These are phyloP conservation scores for Backusella sp. DNA, from an alignment of 192 early-diverging fungal genomes.

Conservation along the genomic window DNA sequence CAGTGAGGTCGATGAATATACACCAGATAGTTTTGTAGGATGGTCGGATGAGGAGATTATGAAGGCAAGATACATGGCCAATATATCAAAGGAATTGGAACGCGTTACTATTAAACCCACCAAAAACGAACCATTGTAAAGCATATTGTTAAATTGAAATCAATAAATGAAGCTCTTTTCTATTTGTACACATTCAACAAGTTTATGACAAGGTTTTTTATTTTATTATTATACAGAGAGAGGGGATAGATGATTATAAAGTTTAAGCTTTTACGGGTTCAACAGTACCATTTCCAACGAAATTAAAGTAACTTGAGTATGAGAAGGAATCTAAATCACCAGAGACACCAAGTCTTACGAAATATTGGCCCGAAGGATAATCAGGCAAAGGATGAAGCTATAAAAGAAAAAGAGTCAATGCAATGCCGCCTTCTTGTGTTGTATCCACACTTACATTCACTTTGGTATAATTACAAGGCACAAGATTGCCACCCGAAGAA, in stretches of 20 bases:
- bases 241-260: background rate
- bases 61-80: slow-evolving; percentile 22
- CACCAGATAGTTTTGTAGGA: slow-evolving; percentile 15
- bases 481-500: slow-evolving; percentile 1
- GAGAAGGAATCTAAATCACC: background rate
- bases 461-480: slow-evolving; percentile 20
- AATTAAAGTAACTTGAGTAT: slow-evolving; percentile 33
- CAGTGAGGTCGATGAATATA: background rate
- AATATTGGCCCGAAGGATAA: slow-evolving; percentile 27
- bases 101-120: background rate
- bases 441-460: slow-evolving; percentile 15
- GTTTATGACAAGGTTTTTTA: background rate
- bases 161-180: background rate
- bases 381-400: slow-evolving; percentile 22
- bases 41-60: slow-evolving; percentile 31
- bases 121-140: background rate
- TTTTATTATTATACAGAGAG: background rate
- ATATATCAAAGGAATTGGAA: slow-evolving; percentile 10
- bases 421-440: background rate
- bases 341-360: slow-evolving; percentile 27
- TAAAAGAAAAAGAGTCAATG: background rate
- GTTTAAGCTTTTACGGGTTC: background rate
- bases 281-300: slow-evolving; percentile 28
- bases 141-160: no score
- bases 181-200: background rate